These are phyloP conservation scores for Grifola frondosa DNA, from an alignment of 1,284 basidiomycete genomes.

Conservation along the genomic window DNA sequence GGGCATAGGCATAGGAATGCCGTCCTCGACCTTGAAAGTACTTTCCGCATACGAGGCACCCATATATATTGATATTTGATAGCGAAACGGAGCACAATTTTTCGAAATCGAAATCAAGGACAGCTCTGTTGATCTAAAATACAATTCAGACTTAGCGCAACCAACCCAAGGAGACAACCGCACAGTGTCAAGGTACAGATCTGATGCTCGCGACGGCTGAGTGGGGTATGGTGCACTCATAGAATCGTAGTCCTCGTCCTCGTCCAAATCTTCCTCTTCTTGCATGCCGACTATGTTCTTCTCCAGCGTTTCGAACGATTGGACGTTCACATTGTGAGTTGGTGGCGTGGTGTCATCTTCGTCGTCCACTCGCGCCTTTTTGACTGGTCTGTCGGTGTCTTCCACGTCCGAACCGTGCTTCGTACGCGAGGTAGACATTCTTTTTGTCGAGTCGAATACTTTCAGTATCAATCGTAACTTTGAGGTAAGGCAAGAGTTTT, in stretches of 20 bases:
- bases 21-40: constrained; percentile 98
- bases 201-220: constrained; percentile 63
- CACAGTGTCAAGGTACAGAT: constrained; percentile 96
- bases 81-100: constrained; percentile 96
- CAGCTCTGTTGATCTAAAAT: constrained; percentile 73
- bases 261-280: constrained; percentile 38
- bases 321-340: background rate
- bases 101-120: constrained; percentile 99
- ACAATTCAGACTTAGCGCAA: background rate
- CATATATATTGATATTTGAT: constrained; percentile 97
- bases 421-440: constrained; percentile 8
- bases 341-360: background rate
- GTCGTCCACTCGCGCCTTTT: constrained; percentile 25
- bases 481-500: no score
- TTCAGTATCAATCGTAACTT: constrained; percentile 6
- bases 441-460: constrained; percentile 10
- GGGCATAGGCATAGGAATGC: constrained; percentile 92
- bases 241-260: constrained; percentile 50
- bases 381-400: constrained; percentile 22
- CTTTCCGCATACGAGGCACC: constrained; percentile 97
- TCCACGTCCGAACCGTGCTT: constrained; percentile 9
- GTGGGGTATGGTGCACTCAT: constrained; percentile 35
- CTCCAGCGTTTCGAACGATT: background rate
- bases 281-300: background rate
- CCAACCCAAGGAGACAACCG: no score